Conservation (phyloP, 495 filamentous ascomycete species). For the Cercophora sp. region DNA sequence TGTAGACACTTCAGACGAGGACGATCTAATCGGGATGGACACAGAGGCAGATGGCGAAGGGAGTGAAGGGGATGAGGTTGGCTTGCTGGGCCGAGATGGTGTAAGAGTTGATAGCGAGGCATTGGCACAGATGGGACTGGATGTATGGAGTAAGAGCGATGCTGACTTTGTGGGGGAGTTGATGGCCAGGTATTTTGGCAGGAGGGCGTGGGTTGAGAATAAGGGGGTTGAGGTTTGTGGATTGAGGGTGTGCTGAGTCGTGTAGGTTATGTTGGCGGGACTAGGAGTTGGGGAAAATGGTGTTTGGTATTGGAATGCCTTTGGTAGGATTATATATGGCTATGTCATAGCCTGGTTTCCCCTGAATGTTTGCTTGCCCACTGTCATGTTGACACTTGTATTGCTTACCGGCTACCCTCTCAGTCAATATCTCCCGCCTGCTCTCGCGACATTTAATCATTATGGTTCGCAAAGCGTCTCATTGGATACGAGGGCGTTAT, state of each 20-base stretch:
- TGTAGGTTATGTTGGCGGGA: too few species aligned
- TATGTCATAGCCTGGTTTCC: too few species aligned
- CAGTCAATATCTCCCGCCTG: too few species aligned
- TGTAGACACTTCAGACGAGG: constrained; percentile 54
- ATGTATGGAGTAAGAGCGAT: constrained; percentile 79
- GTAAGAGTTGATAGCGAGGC: constrained; percentile 65
- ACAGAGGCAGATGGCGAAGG: constrained; percentile 17
- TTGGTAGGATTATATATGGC: too few species aligned
- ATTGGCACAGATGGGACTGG: constrained; percentile 75
- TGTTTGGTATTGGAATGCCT: too few species aligned
- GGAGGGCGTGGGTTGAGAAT: constrained; percentile 63
- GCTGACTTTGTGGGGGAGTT: constrained; percentile 67
- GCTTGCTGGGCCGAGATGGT: constrained; percentile 19
- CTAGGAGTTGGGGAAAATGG: too few species aligned
- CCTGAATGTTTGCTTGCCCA: too few species aligned
- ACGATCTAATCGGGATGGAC: constrained; percentile 44
- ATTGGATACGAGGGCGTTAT: too few species aligned
- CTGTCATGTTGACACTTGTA: too few species aligned
- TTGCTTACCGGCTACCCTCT: too few species aligned
- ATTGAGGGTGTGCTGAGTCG: constrained; percentile 70
- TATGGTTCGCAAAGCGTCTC: too few species aligned
- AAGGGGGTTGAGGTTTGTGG: constrained; percentile 78
- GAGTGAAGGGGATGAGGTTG: constrained; percentile 17
- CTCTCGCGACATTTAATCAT: too few species aligned
- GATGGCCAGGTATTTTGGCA: constrained; percentile 65